Conservation (phyloP, 192 early-diverging fungal genomes). For the Radiomyces spectabilis region DNA sequence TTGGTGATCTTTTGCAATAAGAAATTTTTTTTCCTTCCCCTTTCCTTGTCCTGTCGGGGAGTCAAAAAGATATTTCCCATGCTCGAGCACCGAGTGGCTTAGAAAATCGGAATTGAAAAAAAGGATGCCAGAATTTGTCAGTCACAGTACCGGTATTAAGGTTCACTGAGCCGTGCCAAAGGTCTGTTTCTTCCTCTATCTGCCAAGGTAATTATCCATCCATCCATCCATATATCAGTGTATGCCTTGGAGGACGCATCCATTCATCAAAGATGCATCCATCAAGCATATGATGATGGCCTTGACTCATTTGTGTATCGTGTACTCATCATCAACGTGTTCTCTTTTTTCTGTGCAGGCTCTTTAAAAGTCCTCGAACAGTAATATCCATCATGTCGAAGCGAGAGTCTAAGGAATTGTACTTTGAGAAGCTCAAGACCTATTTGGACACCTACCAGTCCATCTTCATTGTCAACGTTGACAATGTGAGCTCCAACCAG, state of each 20-base stretch:
- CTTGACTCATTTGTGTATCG: neutral
- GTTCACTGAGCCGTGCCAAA: neutral
- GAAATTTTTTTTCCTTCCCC: too few species aligned
- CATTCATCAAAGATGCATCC: constrained; percentile 11
- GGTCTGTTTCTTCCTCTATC: neutral
- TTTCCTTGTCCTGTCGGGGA: too few species aligned
- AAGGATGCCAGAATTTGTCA: too few species aligned
- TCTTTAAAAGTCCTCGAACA: constrained; percentile 65
- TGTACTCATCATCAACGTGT: neutral
- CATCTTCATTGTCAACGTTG: constrained; percentile 99
- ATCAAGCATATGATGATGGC: neutral
- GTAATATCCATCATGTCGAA: constrained; percentile 84
- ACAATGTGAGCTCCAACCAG: constrained; percentile 99
- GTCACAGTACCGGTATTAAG: too few species aligned
- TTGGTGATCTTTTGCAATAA: too few species aligned
- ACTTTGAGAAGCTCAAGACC: constrained; percentile 87
- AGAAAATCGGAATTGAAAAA: too few species aligned
- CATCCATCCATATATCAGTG: too few species aligned
- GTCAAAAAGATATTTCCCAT: too few species aligned
- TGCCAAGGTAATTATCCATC: constrained; percentile 10
- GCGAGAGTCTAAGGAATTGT: constrained; percentile 95
- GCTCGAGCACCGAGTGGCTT: too few species aligned
- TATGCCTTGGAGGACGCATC: too few species aligned
- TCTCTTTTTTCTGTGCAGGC: constrained; percentile 6
- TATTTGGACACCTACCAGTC: constrained; percentile 88